Percentiles rank a stretch among this genome's conserved stretches.
Conservation (phyloP, 2,329 filamentous ascomycete species). For the Lasiodiplodia sp. region DNA sequence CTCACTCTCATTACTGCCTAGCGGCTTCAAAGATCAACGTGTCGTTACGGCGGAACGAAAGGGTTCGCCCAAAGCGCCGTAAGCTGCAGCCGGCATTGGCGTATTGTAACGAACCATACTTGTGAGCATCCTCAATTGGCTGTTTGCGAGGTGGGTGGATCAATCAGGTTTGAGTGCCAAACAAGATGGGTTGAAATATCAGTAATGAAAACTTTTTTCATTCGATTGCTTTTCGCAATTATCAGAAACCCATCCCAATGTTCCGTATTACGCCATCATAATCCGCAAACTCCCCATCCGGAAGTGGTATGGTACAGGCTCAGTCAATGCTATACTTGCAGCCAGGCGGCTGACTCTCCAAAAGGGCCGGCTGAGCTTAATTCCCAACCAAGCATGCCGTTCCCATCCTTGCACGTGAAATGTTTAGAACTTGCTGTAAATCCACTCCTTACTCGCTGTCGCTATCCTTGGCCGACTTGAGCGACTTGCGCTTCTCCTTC, state of each 20-base stretch:
- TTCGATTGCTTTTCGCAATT: conserved; percentile 28
- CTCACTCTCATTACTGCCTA: neutral
- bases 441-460: conserved; percentile 25
- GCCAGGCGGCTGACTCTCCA: conserved; percentile 15
- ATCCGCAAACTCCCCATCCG: conserved; percentile 30
- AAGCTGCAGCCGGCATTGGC: neutral
- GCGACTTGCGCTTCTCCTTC: conserved; percentile 70
- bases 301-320: conserved; percentile 31
- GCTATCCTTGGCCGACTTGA: conserved; percentile 29
- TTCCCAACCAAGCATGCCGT: conserved; percentile 9
- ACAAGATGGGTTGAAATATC: neutral
- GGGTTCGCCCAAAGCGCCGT: neutral
- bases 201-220: conserved; percentile 15
- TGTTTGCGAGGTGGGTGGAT: neutral
- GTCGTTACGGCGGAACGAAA: neutral
- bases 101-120: neutral
- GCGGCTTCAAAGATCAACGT: neutral
- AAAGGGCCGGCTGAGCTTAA: conserved; percentile 1
- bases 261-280: conserved; percentile 29
- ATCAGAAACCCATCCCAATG: conserved; percentile 29
- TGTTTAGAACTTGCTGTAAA: conserved; percentile 7
- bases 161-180: neutral
- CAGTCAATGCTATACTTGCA: conserved; percentile 24
- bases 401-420: conserved; percentile 11
- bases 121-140: neutral